Evolutionary conservation across 2,329 filamentous ascomycete genomes (phyloP), one percentile per base, ranked within the genome.

Genomic region (Aspergillus texensis): DNA sequence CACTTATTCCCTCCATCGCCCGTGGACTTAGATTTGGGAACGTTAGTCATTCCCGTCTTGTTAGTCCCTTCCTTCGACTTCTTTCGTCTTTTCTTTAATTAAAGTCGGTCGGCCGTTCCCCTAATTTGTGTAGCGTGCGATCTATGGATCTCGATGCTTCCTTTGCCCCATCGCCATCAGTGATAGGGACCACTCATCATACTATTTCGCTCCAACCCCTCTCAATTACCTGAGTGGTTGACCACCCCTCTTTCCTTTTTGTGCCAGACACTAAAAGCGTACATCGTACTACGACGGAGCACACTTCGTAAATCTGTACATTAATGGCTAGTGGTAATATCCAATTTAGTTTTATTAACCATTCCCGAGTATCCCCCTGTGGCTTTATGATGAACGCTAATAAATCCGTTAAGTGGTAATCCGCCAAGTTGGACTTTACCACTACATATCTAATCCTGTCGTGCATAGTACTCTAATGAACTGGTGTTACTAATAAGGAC

Each of bases 101-200:
- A 58, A 57, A 66, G 62, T 58, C 60, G 34, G 62, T 57, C 57
- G 58, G 55, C 57, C 64, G 62, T 66, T 65, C 60, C 64, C 62
- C 60, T 63, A 68, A 68, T 61, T 55, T 56, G 65, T 28, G 63
- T 70, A 66, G 67, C 60, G 64, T 61, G 56, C 68, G 66, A 70
- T 70, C 66, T 64, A 68, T 65, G 65, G 63, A 68, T 67, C 65
- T 68, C 62, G 55, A 66, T 66, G 62, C 50, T 57, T 61, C 39
- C 39, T 43, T 55, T 43, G 55, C 57, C 58, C 58, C 61, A 57
- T 63, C 56, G n/a, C 30, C 56, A 52, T 48, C 55, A 32, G 50
- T 60, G 57, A 57, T 43, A 58, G 11, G n/a, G 58, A 55, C 55
- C 26, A 61, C 48, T 63, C 59, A 57, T 61, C 19, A 46, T 65